A percentile compares a stretch with the other conserved stretches of the same genome.
Evolutionary conservation across 2,329 filamentous ascomycete species (phyloP).

Genomic region (Stromatinia cepivora): DNA sequence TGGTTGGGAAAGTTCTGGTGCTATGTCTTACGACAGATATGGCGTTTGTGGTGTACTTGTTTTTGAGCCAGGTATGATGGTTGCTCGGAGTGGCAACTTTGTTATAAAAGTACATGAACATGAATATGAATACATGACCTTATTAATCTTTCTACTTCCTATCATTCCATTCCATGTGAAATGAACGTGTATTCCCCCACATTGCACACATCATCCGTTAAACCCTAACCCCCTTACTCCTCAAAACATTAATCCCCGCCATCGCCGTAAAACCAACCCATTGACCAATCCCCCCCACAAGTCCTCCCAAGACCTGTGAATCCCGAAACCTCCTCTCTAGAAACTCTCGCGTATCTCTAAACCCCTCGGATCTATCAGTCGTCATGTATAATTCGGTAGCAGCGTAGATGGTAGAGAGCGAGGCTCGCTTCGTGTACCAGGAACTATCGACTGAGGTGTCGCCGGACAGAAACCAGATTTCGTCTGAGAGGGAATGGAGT

Average conservation of each 20-base stretch:
- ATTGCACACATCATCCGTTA: constrained; percentile 20
- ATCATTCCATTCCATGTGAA: neutral
- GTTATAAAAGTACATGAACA: neutral
- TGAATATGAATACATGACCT: constrained; percentile 18
- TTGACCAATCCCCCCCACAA: constrained; percentile 64
- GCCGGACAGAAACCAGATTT: constrained; percentile 85
- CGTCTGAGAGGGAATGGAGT: constrained; percentile 79
- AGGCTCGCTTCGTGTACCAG: constrained; percentile 79
- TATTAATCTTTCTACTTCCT: neutral
- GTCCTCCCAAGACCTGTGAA: constrained; percentile 60
- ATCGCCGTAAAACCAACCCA: constrained; percentile 82
- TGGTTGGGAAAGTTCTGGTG: neutral
- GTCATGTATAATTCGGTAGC: constrained; percentile 92
- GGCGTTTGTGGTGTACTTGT: constrained; percentile 5
- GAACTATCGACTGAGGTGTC: constrained; percentile 78
- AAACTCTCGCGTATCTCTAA: constrained; percentile 76
- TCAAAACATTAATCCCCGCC: constrained; percentile 75
- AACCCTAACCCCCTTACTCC: constrained; percentile 84
- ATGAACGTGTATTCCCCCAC: constrained; percentile 11
- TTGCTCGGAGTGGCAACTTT: neutral
- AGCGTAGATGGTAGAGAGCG: constrained; percentile 67
- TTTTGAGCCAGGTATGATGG: neutral
- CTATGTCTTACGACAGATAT: constrained; percentile 2
- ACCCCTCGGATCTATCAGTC: constrained; percentile 74
- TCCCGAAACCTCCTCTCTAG: constrained; percentile 70